Base-by-base conservation (phyloP, 164 flowering plant species). In the Cinnamomum chago region DNA sequence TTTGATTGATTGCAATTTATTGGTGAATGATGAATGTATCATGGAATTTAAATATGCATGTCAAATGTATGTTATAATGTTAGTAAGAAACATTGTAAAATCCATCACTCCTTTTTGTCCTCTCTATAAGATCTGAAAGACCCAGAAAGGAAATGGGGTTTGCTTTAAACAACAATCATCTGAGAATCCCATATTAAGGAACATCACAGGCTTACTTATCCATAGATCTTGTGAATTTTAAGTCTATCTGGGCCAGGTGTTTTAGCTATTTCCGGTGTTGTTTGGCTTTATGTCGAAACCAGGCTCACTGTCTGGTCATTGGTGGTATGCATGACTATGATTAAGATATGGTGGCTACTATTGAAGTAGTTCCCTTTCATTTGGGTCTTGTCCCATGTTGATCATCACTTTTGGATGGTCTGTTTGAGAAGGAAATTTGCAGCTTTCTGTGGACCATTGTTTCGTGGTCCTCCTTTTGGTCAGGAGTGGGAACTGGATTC, bases 291-390 rank as follows among this genome's bases (percentile, higher is more conserved):
- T 77, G 70, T 89, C 62, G 91, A 97, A 28, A 92, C 98, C 6
- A 88, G 93, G 77, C 97, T 96, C 70, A 90, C 97, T 17, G 74
- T 93, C 52, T 93, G 94, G 97, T 95, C 99, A 64, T 75, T 95
- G 79, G 87, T 77, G 69, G 91, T 93, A 47, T 93, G 92, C 83
- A 88, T 88, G 90, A 88, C 33, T 30, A 30, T 30, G 33, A 30
- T 84, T 82, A 93, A 92, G 80, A 95, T 93, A 64, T 90, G 86
- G 89, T 90, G 86, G 85, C 86, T 93, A 71, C 75, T 95, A 82
- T 76, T 92, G 72, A 88, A 83, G 80, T 91, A 87, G 85, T 72
- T 65, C 51, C 68, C 14, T 11, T 18, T 28, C 3, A 13, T 14
- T 27, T 66, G 30, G 28, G 12, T 3, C 5, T 27, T 13, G 10